phyloP scores from a whole-genome alignment of 2,329 filamentous ascomycete species.

The Aureobasidium sp. region DNA sequence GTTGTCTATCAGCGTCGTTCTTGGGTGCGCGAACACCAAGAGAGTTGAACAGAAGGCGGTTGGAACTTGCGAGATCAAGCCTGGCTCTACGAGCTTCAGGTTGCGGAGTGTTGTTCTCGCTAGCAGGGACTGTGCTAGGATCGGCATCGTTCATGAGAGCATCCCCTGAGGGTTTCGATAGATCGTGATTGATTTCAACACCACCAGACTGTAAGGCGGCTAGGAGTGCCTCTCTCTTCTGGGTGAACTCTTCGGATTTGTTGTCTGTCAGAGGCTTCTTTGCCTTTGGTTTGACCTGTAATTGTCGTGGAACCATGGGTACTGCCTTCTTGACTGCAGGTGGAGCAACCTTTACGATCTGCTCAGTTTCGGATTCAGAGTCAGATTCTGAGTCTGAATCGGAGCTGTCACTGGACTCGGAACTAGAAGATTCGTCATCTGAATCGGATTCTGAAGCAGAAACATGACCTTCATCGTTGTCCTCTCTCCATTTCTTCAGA shows the following conservation, averaged over 20 bases:
- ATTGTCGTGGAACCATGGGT: constrained; percentile 16
- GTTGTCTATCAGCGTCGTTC: constrained; percentile 59
- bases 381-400: constrained; percentile 9
- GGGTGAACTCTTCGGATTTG: constrained; percentile 39
- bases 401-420: not conserved
- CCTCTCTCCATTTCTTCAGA: constrained; percentile 22
- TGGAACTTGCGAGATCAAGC: constrained; percentile 53
- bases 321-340: not conserved
- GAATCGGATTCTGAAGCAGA: not conserved
- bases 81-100: constrained; percentile 28
- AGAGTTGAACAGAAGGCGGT: constrained; percentile 62
- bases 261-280: constrained; percentile 9
- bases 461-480: not conserved
- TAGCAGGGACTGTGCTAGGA: not conserved
- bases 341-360: not conserved
- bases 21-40: constrained; percentile 62
- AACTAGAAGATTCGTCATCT: not conserved
- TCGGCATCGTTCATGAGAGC: not conserved
- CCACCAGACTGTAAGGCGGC: constrained; percentile 44
- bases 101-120: constrained; percentile 4
- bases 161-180: not conserved
- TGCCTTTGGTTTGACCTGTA: not conserved
- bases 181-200: constrained; percentile 33
- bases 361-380: not conserved
- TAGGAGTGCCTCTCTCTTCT: constrained; percentile 43